Base-by-base conservation (phyloP, 352 stramenopile genomes). In the Globisporangium rhizosaccharum region DNA sequence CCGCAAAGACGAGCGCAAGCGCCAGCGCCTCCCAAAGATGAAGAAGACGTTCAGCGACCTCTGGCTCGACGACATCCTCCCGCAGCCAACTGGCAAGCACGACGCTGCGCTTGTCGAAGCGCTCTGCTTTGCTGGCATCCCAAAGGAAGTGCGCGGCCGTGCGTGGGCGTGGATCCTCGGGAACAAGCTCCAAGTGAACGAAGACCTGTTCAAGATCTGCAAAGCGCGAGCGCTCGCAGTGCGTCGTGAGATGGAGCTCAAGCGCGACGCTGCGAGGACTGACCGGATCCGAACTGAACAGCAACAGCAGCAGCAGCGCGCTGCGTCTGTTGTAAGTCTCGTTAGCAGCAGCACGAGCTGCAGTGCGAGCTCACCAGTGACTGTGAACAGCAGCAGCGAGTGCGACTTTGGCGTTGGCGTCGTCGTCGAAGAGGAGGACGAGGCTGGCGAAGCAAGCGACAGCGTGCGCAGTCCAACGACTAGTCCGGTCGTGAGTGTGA, bases 201-300 rank as follows among this genome's bases (percentile, higher is more conserved):
- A 95, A 67, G 77, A 95, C 23, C 62, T 95, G 23, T 95, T 92
- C 56, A 71, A 72, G 5, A 93, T 95, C 51, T 95, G 85, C 62
- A 90, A 88, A 53, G 61, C 71, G 36, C 63, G 85, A 54, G 85
- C 85, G 3, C 75, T 83, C 53, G 85, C 85, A 14, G 85, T 95
- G 50, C 63, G 81, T 26, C 71, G 80, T 48, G 83, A 95, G 57
- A 92, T 95, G 65, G 71, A 72, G 0, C 65, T 91, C 36, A 89
- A 88, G 53, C 77, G 73, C 41, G 71, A 92, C 42, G 68, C 79
- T 7, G 75, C 84, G 11, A 50, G 47, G 36, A 36, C 44, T 1
- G 46, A 18, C 12, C 56, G 56, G 12, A 25, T 53, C 17, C 64
- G 20, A 11, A 51, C 56, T 14, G 59, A n/a, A 6, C 8, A 26